phyloP scores from a whole-genome alignment of 2,329 filamentous ascomycete genomes.

The Fusarium praegraminearum region DNA sequence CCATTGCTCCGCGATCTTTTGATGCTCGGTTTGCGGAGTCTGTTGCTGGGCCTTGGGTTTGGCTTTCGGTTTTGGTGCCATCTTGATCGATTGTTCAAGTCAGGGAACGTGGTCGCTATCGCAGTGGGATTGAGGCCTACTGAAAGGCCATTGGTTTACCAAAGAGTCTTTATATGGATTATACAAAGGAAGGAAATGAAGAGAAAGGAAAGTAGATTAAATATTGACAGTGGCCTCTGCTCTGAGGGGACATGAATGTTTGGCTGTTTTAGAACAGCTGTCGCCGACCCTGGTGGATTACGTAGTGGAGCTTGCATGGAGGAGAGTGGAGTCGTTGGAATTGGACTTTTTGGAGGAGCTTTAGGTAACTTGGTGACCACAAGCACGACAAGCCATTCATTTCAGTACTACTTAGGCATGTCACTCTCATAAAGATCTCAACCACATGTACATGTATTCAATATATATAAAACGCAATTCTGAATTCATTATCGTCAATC shows the following conservation, averaged over 20 bases:
- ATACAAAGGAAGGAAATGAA: constrained; percentile 22
- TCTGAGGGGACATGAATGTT: constrained; percentile 37
- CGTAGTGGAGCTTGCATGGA: constrained; percentile 39
- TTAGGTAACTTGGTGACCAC: not conserved
- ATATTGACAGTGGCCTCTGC: constrained; percentile 32
- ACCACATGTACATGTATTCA: not conserved
- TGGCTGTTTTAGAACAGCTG: constrained; percentile 25
- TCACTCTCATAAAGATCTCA: not conserved
- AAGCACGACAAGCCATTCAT: constrained; percentile 17
- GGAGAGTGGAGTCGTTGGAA: constrained; percentile 28
- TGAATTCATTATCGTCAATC: constrained; percentile 32
- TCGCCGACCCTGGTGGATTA: constrained; percentile 39
- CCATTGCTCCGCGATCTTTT: constrained; percentile 66
- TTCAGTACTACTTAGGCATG: not conserved
- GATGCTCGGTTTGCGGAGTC: constrained; percentile 58
- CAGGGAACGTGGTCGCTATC: constrained; percentile 28
- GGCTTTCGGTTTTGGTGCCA: constrained; percentile 46
- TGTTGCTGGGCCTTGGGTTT: constrained; percentile 46
- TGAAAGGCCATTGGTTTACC: constrained; percentile 47
- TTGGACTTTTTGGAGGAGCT: constrained; percentile 22
- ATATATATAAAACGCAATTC: constrained; percentile 6
- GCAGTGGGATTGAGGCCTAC: constrained; percentile 25
- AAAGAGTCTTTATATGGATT: constrained; percentile 18
- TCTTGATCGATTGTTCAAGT: constrained; percentile 43
- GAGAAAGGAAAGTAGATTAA: constrained; percentile 8